Base-by-base conservation (phyloP, 768 basidiomycete genomes). In the Saitozyma sp. region DNA sequence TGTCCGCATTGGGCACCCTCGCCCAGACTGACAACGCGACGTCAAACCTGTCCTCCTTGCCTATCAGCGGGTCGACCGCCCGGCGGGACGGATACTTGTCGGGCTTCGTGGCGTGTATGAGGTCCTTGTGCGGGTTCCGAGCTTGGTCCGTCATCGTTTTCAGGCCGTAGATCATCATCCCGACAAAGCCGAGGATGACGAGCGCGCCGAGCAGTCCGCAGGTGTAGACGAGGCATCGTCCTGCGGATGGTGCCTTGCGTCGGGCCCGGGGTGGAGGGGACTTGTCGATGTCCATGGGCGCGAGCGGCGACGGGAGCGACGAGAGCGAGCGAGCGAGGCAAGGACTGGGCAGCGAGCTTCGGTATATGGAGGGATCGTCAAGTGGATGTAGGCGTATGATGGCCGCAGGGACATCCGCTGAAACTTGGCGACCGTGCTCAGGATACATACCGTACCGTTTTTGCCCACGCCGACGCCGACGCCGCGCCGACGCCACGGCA, bases 1-100 rank as follows among this genome's bases (percentile, higher is more conserved):
- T 45, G 9, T 62, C 57, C 5, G 62, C 54, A 38, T 67, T 60
- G 1, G 65, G 57, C 39, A 60, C 20, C 19, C 65, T 55, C 6
- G 48, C 46, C 42, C 53, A 63, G 0, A 67, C 51, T 7, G 62
- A 56, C 2, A 67, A 16, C 9, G 49, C 16, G 4, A 67, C 37
- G 40, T 67, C 65, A 39, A 63, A 67, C 38, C 56, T 56, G 8
- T 61, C 63, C 0, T 67, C 50, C 4, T 9, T 3, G 10, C 60
- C 61, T 17, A 67, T 56, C 4, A 67, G 43, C 5, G 65, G 65
- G 42, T 41, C 46, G 16, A 67, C 29, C 29, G 29, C 29, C 29
- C 29, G 29, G 29, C 29, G 54, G 2, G 61, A 52, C 20, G 48
- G 52, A 37, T 39, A 2, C 14, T 45, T 39, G 41, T 52, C 4